Percentiles rank a stretch among this genome's conserved stretches.
phyloP scores from a whole-genome alignment of 148 eudicot genomes.

The Agrostemma githago region DNA sequence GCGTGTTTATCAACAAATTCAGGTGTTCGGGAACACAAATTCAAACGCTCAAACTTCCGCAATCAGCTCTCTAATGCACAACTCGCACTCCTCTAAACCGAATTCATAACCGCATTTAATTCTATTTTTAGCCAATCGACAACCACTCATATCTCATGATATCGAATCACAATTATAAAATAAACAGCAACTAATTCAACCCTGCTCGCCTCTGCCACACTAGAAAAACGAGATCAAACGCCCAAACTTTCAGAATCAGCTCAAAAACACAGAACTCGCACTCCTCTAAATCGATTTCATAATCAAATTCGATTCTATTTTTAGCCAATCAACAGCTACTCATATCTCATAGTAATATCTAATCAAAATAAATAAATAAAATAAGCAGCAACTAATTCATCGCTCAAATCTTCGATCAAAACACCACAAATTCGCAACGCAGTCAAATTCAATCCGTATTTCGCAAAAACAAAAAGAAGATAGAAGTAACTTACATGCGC shows the following conservation, averaged over 20 bases:
- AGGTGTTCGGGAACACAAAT: background rate
- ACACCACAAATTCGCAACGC: background rate
- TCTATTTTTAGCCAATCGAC: background rate
- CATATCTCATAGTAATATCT: background rate
- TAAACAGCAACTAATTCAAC: too few species aligned
- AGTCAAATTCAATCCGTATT: background rate
- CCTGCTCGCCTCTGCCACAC: too few species aligned
- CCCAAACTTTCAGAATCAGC: background rate
- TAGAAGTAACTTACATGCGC: conserved; percentile 30
- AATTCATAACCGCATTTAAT: background rate
- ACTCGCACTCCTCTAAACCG: background rate
- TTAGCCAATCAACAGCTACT: background rate
- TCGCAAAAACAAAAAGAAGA: background rate
- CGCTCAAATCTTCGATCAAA: background rate
- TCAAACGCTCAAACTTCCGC: background rate
- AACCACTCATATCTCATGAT: background rate
- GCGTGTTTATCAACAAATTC: background rate
- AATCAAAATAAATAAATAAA: background rate
- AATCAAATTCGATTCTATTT: background rate
- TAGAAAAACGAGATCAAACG: background rate
- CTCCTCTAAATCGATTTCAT: too few species aligned
- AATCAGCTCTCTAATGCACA: background rate
- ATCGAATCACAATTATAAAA: background rate
- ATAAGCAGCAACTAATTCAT: background rate
- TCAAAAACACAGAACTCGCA: background rate